Conservation (phyloP, 345 rosid genomes). For the Gynandropsis gynandra region DNA sequence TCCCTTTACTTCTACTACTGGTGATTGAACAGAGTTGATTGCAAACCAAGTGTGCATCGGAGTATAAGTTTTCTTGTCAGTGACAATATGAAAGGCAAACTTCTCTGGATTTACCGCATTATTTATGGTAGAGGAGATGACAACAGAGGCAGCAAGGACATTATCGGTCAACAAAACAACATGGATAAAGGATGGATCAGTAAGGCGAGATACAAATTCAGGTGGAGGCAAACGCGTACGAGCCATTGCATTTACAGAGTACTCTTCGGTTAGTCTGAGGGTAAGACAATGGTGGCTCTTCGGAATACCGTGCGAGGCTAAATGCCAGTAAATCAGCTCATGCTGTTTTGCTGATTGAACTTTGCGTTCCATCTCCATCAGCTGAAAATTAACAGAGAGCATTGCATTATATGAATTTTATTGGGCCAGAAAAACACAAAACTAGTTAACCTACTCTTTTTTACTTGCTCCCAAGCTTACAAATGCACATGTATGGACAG, state of each 20-base stretch:
- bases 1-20: conserved; percentile 83
- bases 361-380: conserved; percentile 62
- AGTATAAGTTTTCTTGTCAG: conserved; percentile 87
- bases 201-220: conserved; percentile 55
- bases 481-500: not conserved
- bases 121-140: conserved; percentile 61
- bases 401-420: conserved; percentile 2
- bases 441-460: not conserved
- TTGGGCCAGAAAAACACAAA: conserved; percentile 2
- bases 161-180: conserved; percentile 80
- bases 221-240: conserved; percentile 77
- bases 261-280: conserved; percentile 80
- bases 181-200: conserved; percentile 64
- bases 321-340: conserved; percentile 78
- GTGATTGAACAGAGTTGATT: conserved; percentile 51
- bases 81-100: conserved; percentile 77
- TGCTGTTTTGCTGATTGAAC: conserved; percentile 67
- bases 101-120: conserved; percentile 55
- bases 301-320: conserved; percentile 86
- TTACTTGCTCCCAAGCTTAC: no score
- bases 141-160: conserved; percentile 88
- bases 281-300: conserved; percentile 80
- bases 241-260: conserved; percentile 72
- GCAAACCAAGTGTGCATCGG: conserved; percentile 98
- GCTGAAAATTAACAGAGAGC: conserved; percentile 34